Conservation (phyloP, 768 basidiomycete genomes). For the Gloeostereum incarnatum region DNA sequence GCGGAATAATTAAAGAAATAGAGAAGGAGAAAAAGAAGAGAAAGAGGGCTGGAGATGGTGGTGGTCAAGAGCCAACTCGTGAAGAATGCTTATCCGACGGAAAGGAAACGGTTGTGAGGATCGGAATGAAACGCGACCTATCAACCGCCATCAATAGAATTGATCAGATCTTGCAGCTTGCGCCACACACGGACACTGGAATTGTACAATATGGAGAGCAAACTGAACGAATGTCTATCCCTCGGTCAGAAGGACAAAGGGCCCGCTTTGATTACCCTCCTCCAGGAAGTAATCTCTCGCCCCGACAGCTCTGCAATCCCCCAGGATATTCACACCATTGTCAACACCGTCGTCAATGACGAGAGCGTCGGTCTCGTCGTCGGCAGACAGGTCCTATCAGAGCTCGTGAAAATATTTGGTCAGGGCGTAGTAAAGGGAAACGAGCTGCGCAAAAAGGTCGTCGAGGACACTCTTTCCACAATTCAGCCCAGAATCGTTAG, state of each 20-base stretch:
- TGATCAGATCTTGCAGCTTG: too few species aligned
- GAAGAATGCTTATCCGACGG: too few species aligned
- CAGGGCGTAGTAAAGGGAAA: constrained; percentile 43
- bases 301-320: constrained; percentile 33
- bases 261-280: constrained; percentile 58
- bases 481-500: constrained; percentile 77
- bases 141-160: too few species aligned
- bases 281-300: constrained; percentile 55
- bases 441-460: constrained; percentile 59
- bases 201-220: constrained; percentile 46
- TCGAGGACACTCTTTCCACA: constrained; percentile 63
- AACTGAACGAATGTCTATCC: constrained; percentile 49
- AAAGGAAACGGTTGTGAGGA: neutral
- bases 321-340: constrained; percentile 57
- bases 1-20: neutral
- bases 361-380: constrained; percentile 80
- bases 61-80: neutral
- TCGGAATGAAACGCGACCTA: neutral
- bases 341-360: constrained; percentile 77
- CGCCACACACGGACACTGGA: too few species aligned
- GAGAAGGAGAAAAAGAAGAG: constrained; percentile 7
- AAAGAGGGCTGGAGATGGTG: neutral
- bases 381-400: constrained; percentile 78
- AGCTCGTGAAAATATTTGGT: constrained; percentile 65
- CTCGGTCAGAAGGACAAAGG: constrained; percentile 84